Percentiles rank a stretch among this genome's conserved stretches.
Conservation (phyloP, 352 stramenopile species). For the Globisporangium echinulatum region DNA sequence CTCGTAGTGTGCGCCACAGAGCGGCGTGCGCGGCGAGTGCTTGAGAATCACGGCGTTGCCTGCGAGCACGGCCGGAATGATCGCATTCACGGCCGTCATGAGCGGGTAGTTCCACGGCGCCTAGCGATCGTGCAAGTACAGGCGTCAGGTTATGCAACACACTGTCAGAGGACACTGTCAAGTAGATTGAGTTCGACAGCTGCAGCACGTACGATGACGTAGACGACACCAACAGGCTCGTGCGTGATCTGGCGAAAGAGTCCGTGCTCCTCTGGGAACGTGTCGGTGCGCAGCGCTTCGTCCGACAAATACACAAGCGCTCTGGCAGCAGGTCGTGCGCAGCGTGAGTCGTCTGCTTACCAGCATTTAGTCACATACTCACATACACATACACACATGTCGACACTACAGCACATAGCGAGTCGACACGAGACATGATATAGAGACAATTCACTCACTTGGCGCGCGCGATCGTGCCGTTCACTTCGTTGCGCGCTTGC, state of each 20-base stretch:
- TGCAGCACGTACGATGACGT: slow-evolving; percentile 57
- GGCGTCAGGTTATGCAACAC: no score
- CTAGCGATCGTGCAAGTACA: slow-evolving; percentile 7
- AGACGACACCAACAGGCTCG: slow-evolving; percentile 78
- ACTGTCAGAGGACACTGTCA: no score
- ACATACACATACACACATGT: not conserved
- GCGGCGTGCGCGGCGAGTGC: slow-evolving; percentile 71
- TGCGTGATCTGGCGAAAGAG: slow-evolving; percentile 77
- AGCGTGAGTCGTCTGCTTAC: not conserved
- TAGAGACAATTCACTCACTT: slow-evolving; percentile 24
- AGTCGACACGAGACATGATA: not conserved
- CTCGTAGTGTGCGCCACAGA: slow-evolving; percentile 72
- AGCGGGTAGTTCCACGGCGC: slow-evolving; percentile 84
- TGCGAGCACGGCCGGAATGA: slow-evolving; percentile 76
- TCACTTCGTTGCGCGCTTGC: slow-evolving; percentile 70
- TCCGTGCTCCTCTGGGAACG: slow-evolving; percentile 55
- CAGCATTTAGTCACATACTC: not conserved
- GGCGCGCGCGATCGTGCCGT: slow-evolving; percentile 57
- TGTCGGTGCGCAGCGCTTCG: slow-evolving; percentile 53
- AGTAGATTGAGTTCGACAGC: not conserved
- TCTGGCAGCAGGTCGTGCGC: slow-evolving; percentile 11
- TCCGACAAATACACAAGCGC: slow-evolving; percentile 65
- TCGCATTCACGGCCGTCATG: slow-evolving; percentile 83
- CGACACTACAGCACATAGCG: no score
- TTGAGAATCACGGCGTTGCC: slow-evolving; percentile 80